Percentiles rank a stretch among this genome's conserved stretches.
Conservation (phyloP, 257 asterid genomes). For the Anisodus acutangulus region DNA sequence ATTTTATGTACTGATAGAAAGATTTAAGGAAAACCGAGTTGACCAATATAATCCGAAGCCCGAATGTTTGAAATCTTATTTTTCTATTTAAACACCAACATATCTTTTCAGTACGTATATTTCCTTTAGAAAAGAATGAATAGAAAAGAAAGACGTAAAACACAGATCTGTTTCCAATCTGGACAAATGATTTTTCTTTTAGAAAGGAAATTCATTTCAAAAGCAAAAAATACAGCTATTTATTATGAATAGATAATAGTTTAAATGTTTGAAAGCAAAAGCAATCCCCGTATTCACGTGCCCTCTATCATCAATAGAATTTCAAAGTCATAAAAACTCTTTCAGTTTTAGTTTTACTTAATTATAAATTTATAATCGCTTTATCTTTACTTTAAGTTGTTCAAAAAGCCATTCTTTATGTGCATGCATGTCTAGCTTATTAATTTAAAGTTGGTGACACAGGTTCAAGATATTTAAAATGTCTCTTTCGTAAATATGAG, state of each 20-base stretch:
- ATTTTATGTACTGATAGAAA: too few species aligned
- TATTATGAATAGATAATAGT: not conserved
- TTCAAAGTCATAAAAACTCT: constrained; percentile 16
- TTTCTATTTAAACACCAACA: constrained; percentile 11
- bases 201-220: not conserved
- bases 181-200: not conserved
- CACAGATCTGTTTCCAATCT: not conserved
- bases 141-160: not conserved
- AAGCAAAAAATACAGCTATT: constrained; percentile 8
- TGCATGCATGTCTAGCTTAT: constrained; percentile 32
- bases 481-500: too few species aligned
- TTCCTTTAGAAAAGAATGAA: not conserved
- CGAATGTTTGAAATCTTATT: not conserved
- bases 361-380: not conserved
- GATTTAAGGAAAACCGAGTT: not conserved
- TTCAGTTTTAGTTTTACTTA: not conserved
- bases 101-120: not conserved
- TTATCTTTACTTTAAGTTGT: constrained; percentile 27
- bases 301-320: constrained; percentile 30
- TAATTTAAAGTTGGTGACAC: not conserved
- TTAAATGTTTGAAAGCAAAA: constrained; percentile 22
- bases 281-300: constrained; percentile 29
- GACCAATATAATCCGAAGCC: not conserved
- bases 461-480: too few species aligned
- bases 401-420: constrained; percentile 29